Base-by-base conservation (phyloP, 169 alveolate species). In the Condylostoma magnum region DNA sequence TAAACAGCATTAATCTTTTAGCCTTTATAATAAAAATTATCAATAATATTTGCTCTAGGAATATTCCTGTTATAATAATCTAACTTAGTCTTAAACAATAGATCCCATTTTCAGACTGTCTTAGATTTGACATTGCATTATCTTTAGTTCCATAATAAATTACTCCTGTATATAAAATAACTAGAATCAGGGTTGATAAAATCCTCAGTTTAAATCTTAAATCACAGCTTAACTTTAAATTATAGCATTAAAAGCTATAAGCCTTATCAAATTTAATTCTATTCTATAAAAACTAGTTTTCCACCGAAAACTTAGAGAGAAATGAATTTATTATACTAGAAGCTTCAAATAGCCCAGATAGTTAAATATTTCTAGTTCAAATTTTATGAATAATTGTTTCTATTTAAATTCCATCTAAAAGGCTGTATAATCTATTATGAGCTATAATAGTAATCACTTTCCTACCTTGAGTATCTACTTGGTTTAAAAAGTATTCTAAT, bases 351-450 rank as follows among this genome's bases (percentile, higher is more conserved):
- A 75, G n/a, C 37, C 87, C 78, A 63, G 74, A 55, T n/a, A 72
- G 43, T 51, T 71, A 75, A 22, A 69, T 69, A 20, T 44, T 56
- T 15, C 87, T 83, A 51, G 57, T 65, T 80, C 87, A 74, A 79
- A 80, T 69, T 48, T 81, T 81, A 53, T 56, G 69, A 12, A 76
- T 57, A 38, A 76, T 80, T 33, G 76, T 76, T 25, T 84, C 84
- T 10, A 81, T 69, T 50, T 81, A 83, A 37, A 77, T 52, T 2
- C 77, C 69, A 70, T 81, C 88, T 47, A 75, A 66, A 55, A 81
- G 67, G 27, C 47, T 65, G 52, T 66, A 81, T 60, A 76, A 75
- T 33, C 63, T 50, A 44, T 63, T 63, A 51, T 71, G 77, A 57
- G 83, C 71, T 8, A 76, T 77, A 10, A 81, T 81, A 55, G 66